Evolutionary conservation across 208 protist species (phyloP).

Genomic region (Crithidia acanthocephali): DNA sequence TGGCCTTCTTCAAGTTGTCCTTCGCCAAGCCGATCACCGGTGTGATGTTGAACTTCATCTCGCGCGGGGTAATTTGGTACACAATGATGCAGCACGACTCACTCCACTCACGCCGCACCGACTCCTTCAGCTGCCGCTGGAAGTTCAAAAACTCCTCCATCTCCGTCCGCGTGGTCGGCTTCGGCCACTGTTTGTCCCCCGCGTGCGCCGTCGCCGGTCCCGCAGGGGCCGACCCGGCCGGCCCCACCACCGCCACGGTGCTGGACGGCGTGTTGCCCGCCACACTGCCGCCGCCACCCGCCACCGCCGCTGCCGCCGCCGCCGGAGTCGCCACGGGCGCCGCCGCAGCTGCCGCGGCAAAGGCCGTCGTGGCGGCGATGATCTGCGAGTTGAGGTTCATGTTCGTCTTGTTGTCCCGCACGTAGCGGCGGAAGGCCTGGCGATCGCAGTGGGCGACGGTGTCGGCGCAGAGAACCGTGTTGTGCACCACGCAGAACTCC

Average conservation of each 20-base stretch:
- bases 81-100: constrained; percentile 82
- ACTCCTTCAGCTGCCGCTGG: constrained; percentile 52
- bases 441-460: constrained; percentile 60
- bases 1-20: constrained; percentile 78
- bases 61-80: constrained; percentile 87
- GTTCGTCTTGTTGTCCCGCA: constrained; percentile 71
- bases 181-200: constrained; percentile 27
- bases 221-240: background rate
- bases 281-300: background rate
- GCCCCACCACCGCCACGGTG: background rate
- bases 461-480: constrained; percentile 73
- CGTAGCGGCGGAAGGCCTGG: constrained; percentile 78
- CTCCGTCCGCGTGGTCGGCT: constrained; percentile 35
- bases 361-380: constrained; percentile 27
- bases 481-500: constrained; percentile 81
- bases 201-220: constrained; percentile 7
- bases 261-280: background rate
- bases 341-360: constrained; percentile 25
- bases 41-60: constrained; percentile 91
- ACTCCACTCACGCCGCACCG: constrained; percentile 73
- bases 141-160: constrained; percentile 46
- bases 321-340: constrained; percentile 9
- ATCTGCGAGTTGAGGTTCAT: constrained; percentile 37
- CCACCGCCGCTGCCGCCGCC: constrained; percentile 4
- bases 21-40: constrained; percentile 63